These are phyloP conservation scores for Backusella liffmaniae DNA, from an alignment of 192 early-diverging fungal species.

Conservation along the genomic window DNA sequence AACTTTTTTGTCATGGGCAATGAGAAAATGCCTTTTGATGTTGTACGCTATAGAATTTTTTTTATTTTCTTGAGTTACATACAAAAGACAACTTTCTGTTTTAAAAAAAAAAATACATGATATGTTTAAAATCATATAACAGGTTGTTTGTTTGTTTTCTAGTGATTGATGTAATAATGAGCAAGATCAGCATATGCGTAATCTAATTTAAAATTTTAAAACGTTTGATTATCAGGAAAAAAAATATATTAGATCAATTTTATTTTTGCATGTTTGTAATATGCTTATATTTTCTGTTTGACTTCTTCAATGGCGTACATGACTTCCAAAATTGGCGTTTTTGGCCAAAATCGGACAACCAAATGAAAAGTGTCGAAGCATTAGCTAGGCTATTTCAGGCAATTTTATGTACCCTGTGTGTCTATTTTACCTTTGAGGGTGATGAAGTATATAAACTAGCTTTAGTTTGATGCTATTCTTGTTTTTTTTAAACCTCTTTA, in stretches of 20 bases:
- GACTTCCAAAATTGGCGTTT: constrained; percentile 12
- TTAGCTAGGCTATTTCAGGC: neutral
- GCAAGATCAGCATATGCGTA: neutral
- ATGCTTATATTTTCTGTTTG: neutral
- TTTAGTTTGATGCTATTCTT: neutral
- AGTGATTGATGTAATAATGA: neutral
- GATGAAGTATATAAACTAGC: neutral
- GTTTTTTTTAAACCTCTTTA: neutral
- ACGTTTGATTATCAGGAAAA: neutral
- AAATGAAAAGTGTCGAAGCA: neutral
- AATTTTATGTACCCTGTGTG: neutral
- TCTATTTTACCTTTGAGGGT: neutral
- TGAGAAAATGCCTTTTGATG: neutral
- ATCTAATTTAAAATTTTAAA: neutral
- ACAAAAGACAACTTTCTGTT: neutral
- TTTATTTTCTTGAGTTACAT: neutral
- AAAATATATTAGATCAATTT: neutral
- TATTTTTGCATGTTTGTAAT: neutral
- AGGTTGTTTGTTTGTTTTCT: neutral
- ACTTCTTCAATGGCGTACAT: neutral
- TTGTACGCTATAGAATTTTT: neutral
- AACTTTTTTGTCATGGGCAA: constrained; percentile 2
- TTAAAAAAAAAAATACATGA: neutral
- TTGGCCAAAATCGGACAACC: constrained; percentile 9
- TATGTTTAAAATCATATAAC: no score